Base-by-base conservation (phyloP, 2,329 filamentous ascomycete species). In the Aquanectria penicillioides region DNA sequence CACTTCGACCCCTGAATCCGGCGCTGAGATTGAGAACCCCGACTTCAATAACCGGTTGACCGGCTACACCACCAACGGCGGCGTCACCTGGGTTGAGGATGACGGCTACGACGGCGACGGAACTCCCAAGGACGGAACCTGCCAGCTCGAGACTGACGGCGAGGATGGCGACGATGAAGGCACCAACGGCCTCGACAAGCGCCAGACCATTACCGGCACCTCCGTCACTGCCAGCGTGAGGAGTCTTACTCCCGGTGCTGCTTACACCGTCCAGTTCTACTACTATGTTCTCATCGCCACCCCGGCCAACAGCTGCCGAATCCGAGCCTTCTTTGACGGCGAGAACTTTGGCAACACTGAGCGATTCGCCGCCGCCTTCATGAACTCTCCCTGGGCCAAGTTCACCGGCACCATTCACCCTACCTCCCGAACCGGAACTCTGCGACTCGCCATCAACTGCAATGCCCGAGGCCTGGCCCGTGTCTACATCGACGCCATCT, bases 291-390 rank as follows among this genome's bases (percentile, higher is more conserved):
- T 49, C 8, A 11, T 9, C 6, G 37, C 26, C 43, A 11, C 34
- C 20, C 44, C 44, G 28, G 22, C 52, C 36, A 49, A 49, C 44
- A 49, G 22, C 20, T 56, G 52, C 43, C 44, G 34, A 8, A 38
- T 56, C 43, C 36, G 36, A 7, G 43, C 31, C 28, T 49, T 13
- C 36, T 48, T 40, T n/a, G 22, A 56, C 20, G 17, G 15, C 22
- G 23, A 17, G 15, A 56, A 43, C 52, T 26, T 56, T 31, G 52
- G 34, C 36, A 56, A 49, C 43, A 41, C 52, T 7, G 36, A 25
- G 5, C 29, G 36, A 12, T 56, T 56, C 44, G 17, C 43, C 1
- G 44, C 20, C 2, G 43, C 28, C 13, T 37, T 37, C n/a, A n/a
- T 36, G n/a, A 23, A 18, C 4, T 38, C 47, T 18, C 28, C 5